Conservation (phyloP, 2,329 filamentous ascomycete species). For the Monilinia laxa region DNA sequence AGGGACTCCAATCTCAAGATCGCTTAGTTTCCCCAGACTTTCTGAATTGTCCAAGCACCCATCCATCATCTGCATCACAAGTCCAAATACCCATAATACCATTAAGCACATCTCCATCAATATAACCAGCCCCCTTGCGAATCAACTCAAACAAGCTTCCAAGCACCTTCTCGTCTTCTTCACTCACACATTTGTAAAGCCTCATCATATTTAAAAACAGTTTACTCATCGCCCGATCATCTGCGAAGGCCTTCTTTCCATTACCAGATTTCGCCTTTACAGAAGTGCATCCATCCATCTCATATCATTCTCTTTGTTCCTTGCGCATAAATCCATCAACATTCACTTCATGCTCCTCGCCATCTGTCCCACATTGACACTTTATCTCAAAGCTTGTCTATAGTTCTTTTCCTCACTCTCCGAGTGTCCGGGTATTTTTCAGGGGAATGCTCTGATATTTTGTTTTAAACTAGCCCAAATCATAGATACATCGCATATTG, state of each 20-base stretch:
- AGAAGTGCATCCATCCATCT: neutral
- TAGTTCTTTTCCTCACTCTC: neutral
- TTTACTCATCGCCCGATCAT: too few relatives aligned
- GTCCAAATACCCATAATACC: neutral
- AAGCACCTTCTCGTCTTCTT: neutral
- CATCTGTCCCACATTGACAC: neutral
- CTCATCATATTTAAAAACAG: neutral
- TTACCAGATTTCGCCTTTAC: neutral
- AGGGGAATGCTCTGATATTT: neutral
- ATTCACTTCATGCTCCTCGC: neutral
- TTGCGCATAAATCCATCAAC: too few relatives aligned
- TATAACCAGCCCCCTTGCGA: neutral
- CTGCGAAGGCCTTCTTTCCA: neutral
- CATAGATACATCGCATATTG: too few relatives aligned
- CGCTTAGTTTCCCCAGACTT: too few relatives aligned
- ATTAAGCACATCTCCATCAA: neutral
- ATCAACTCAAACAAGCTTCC: neutral
- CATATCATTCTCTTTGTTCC: too few relatives aligned
- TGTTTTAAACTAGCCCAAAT: neutral
- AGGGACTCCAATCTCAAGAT: neutral
- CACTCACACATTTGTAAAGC: neutral
- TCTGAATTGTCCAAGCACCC: neutral
- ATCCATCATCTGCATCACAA: neutral
- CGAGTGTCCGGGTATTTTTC: rapidly evolving
- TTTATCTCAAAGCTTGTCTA: neutral